Percentiles rank a stretch among this genome's conserved stretches.
Evolutionary conservation across 2,329 filamentous ascomycete species (phyloP).

Genomic region (Hymenoscyphus repandus): DNA sequence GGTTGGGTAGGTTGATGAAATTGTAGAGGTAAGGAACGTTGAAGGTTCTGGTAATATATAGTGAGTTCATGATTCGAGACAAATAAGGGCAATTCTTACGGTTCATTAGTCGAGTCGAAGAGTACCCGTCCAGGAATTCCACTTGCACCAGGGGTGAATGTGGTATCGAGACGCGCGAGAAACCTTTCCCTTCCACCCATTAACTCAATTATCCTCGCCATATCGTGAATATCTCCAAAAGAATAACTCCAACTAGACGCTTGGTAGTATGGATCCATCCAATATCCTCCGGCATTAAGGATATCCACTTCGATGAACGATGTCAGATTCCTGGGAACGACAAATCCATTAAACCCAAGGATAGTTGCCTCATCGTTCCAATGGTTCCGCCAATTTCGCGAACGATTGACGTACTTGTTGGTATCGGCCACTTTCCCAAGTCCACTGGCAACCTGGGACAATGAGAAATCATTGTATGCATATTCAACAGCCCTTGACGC

Average conservation of each 20-base stretch:
- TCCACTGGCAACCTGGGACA: constrained; percentile 54
- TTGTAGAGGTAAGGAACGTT: constrained; percentile 65
- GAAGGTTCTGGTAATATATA: constrained; percentile 37
- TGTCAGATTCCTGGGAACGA: constrained; percentile 52
- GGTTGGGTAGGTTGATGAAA: constrained; percentile 57
- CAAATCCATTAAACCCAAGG: constrained; percentile 58
- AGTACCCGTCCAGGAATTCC: constrained; percentile 47
- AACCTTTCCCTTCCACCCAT: constrained; percentile 45
- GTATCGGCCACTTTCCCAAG: constrained; percentile 47
- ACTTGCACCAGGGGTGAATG: constrained; percentile 42
- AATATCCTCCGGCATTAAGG: constrained; percentile 44
- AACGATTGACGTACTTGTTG: constrained; percentile 55
- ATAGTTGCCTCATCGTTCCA: constrained; percentile 57
- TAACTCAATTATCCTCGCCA: constrained; percentile 40
- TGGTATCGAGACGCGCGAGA: constrained; percentile 43
- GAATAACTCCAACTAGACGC: constrained; percentile 48
- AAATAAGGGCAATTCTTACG: constrained; percentile 9
- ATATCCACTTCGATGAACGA: constrained; percentile 44
- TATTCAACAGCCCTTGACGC: constrained; percentile 64
- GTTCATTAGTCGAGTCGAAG: constrained; percentile 47
- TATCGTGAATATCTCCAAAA: constrained; percentile 50
- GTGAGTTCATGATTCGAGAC: too few species aligned
- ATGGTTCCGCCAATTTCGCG: constrained; percentile 66
- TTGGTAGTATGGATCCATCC: constrained; percentile 47
- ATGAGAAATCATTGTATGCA: constrained; percentile 60